Evolutionary conservation across 1,284 basidiomycete genomes (phyloP).

Genomic region (Stereum hirsutum): DNA sequence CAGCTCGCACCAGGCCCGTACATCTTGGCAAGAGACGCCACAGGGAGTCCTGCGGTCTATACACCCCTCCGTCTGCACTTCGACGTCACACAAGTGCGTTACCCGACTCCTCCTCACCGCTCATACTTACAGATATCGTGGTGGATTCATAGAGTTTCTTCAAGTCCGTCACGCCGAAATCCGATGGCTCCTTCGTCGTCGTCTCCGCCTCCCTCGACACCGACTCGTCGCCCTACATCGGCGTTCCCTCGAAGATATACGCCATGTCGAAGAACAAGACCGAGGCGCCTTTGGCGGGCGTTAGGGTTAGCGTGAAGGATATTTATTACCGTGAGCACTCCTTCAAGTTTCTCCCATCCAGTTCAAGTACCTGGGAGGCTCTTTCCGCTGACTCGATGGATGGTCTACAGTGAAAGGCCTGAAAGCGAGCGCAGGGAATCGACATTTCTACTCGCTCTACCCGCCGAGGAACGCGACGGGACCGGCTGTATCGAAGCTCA

Average conservation of each 20-base stretch:
- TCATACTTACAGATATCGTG: no score
- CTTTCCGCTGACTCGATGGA: no score
- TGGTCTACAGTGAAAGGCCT: slow-evolving; percentile 1
- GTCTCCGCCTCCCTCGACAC: slow-evolving; percentile 2
- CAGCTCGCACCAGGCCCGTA: slow-evolving; percentile 1
- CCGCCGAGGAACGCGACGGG: slow-evolving; percentile 26
- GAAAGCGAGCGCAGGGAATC: slow-evolving; percentile 17
- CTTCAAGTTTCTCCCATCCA: neutral
- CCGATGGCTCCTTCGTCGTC: neutral
- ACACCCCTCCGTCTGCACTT: neutral
- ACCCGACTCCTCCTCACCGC: no score
- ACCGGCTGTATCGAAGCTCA: slow-evolving; percentile 33
- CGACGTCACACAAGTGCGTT: slow-evolving; percentile 1
- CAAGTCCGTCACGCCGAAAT: slow-evolving; percentile 1
- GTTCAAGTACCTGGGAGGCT: no score
- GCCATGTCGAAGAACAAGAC: neutral
- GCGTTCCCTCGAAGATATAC: slow-evolving; percentile 23
- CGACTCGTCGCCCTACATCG: slow-evolving; percentile 11
- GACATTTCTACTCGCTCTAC: slow-evolving; percentile 21
- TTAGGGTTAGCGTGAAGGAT: slow-evolving; percentile 23
- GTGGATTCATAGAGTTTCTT: slow-evolving; percentile 3
- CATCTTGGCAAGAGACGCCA: neutral
- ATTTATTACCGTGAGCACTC: slow-evolving; percentile 14
- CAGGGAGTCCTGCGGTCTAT: neutral
- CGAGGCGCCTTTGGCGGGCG: slow-evolving; percentile 20